phyloP scores from a whole-genome alignment of 345 rosid genomes.

The Sonneratia alba region DNA sequence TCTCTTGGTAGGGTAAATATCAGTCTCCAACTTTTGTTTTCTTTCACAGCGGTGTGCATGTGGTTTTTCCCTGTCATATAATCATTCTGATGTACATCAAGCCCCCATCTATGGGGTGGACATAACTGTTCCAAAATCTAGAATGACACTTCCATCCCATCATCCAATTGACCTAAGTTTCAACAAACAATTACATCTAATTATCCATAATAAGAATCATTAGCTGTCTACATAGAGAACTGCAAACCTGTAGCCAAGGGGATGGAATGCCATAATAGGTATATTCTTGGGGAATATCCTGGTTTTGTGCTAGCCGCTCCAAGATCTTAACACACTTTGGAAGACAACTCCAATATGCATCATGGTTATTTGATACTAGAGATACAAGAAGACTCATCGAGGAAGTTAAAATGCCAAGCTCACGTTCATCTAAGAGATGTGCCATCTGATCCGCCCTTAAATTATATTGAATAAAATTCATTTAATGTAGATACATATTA shows the following conservation, averaged over 20 bases:
- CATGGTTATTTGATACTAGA: constrained; percentile 85
- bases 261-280: constrained; percentile 99
- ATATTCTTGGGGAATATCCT: constrained; percentile 97
- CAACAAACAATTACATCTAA: not conserved
- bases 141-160: too few relatives aligned
- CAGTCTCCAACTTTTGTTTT: not conserved
- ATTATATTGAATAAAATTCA: constrained; percentile 8
- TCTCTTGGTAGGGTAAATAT: not conserved
- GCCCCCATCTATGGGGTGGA: not conserved
- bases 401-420: constrained; percentile 97
- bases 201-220: not conserved
- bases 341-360: constrained; percentile 83
- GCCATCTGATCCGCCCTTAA: constrained; percentile 96
- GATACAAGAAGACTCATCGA: constrained; percentile 96
- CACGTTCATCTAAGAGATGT: constrained; percentile 97
- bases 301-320: constrained; percentile 94
- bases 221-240: too few relatives aligned
- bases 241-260: constrained; percentile 97
- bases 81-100: not conserved
- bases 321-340: constrained; percentile 91
- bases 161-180: not conserved
- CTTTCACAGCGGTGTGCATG: not conserved
- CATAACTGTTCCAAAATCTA: too few relatives aligned
- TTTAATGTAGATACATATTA: not conserved
- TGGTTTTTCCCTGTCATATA: not conserved